Conservation (phyloP, 441 rosid genomes). For the Pelargonium cotyledonis region DNA sequence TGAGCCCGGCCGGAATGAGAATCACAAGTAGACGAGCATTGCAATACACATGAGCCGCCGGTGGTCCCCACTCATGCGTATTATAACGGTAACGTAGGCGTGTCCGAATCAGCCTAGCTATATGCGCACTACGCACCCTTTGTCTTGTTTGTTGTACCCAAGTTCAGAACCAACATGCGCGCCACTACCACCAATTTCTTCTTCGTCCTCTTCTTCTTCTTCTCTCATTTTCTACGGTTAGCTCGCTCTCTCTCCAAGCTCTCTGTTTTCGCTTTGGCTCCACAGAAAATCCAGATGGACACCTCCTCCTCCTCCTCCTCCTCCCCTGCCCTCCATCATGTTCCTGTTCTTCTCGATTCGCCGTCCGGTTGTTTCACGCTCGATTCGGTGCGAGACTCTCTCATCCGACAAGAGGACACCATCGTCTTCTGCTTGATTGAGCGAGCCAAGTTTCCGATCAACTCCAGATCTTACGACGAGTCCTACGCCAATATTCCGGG, state of each 20-base stretch:
- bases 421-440: conserved; percentile 65
- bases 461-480: conserved; percentile 36
- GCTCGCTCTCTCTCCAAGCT: too few relatives aligned
- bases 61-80: background rate
- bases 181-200: background rate
- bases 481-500: conserved; percentile 33
- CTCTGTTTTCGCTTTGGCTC: too few relatives aligned
- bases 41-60: background rate
- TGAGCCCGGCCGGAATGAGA: too few relatives aligned
- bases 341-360: background rate
- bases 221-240: background rate
- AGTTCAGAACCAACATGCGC: background rate
- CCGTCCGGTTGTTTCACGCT: conserved; percentile 25
- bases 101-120: background rate
- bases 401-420: conserved; percentile 75
- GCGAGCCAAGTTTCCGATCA: conserved; percentile 59
- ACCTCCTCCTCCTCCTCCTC: background rate
- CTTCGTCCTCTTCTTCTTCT: background rate
- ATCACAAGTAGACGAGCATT: too few relatives aligned
- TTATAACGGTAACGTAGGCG: background rate
- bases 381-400: conserved; percentile 48
- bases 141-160: too few relatives aligned
- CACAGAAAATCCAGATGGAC: background rate
- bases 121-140: background rate
- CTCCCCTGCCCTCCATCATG: background rate